Conservation (phyloP, 2,329 filamentous ascomycete genomes). For the Penicillium brasilianum region DNA sequence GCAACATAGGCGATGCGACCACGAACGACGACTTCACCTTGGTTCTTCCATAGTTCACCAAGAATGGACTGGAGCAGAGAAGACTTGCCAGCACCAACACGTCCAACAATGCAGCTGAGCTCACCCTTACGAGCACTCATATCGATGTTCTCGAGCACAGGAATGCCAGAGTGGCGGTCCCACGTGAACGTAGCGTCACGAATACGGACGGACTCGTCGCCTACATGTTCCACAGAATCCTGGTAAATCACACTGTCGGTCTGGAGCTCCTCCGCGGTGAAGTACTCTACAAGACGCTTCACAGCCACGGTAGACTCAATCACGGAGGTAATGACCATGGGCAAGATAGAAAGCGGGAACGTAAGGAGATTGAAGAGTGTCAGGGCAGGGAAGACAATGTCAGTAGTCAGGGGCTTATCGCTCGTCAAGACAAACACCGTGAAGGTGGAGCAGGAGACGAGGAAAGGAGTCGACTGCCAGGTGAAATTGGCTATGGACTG, state of each 20-base stretch:
- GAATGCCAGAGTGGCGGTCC: conserved; percentile 76
- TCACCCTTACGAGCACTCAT: conserved; percentile 92
- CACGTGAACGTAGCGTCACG: conserved; percentile 90
- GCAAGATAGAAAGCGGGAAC: conserved; percentile 89
- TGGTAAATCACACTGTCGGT: conserved; percentile 75
- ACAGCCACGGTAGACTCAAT: conserved; percentile 96
- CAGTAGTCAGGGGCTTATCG: conserved; percentile 80
- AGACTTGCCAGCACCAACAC: conserved; percentile 94
- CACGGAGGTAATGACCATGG: conserved; percentile 97
- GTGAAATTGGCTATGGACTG: conserved; percentile 97
- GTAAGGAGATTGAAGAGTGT: conserved; percentile 95
- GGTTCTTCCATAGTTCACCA: conserved; percentile 88
- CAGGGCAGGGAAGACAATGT: conserved; percentile 91
- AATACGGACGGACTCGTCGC: conserved; percentile 85
- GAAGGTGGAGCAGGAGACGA: conserved; percentile 97
- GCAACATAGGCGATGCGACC: conserved; percentile 89
- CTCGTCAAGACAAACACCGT: conserved; percentile 88
- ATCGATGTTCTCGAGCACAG: conserved; percentile 79
- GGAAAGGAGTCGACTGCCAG: conserved; percentile 95
- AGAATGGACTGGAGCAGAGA: conserved; percentile 87
- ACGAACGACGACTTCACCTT: conserved; percentile 80
- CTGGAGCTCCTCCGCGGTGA: conserved; percentile 89
- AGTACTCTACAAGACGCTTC: conserved; percentile 79
- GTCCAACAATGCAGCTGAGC: conserved; percentile 87
- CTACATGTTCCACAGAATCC: conserved; percentile 72